Conservation (phyloP, 139 green algal species). For the Penium margaritaceum region DNA sequence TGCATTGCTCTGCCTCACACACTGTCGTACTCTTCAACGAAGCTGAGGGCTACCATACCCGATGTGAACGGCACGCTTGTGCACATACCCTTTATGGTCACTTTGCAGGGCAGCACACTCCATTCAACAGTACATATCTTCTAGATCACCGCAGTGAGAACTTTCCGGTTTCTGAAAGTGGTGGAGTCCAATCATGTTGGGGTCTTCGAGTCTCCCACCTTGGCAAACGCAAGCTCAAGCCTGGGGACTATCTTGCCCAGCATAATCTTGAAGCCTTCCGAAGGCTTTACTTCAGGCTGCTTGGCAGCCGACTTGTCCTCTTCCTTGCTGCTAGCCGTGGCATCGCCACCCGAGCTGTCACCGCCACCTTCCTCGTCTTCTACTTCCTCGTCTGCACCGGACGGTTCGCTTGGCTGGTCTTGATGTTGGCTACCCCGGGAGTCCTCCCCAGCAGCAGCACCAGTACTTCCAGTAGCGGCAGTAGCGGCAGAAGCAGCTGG, state of each 20-base stretch:
- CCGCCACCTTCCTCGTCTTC: slow-evolving; percentile 5
- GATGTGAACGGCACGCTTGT: too few species aligned
- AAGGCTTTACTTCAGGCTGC: neutral
- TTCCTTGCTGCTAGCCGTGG: neutral
- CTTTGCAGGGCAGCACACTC: too few species aligned
- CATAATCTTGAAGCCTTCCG: slow-evolving; percentile 34
- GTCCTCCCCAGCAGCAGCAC: neutral
- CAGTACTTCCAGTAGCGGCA: neutral
- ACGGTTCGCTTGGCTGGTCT: neutral
- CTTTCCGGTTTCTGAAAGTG: too few species aligned
- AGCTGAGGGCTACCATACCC: too few species aligned
- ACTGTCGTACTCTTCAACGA: too few species aligned
- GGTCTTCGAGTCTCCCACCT: neutral
- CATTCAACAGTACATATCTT: too few species aligned
- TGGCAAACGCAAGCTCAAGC: slow-evolving; percentile 9
- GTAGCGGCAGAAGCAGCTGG: neutral
- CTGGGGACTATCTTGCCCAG: slow-evolving; percentile 22
- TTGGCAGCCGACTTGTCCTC: too few species aligned
- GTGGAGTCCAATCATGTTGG: too few species aligned
- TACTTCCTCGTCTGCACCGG: neutral
- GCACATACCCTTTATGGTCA: too few species aligned
- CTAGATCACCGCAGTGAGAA: too few species aligned
- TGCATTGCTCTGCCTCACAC: too few species aligned
- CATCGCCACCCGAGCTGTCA: neutral
- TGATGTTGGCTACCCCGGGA: neutral